Conservation (phyloP, 805 yeast species). For the Torulaspora gathmanii region DNA sequence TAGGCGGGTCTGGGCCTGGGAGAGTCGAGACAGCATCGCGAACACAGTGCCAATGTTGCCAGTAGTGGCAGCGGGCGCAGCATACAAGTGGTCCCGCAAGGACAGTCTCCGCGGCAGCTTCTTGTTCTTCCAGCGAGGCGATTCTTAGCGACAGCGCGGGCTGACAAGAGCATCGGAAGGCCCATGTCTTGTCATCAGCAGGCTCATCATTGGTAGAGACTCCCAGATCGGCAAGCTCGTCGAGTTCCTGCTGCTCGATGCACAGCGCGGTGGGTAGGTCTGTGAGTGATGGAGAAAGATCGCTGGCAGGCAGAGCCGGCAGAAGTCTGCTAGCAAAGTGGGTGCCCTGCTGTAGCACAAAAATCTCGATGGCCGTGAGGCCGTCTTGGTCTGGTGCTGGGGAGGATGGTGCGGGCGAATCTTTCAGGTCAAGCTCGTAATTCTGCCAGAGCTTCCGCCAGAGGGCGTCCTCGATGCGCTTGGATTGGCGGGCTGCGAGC, state of each 20-base stretch:
- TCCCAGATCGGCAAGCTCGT: constrained; percentile 19
- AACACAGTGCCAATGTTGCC: constrained; percentile 35
- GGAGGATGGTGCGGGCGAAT: background rate
- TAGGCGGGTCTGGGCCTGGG: constrained; percentile 20
- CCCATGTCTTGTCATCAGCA: constrained; percentile 30
- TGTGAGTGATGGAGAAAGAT: background rate
- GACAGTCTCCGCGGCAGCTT: constrained; percentile 7
- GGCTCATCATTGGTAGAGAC: constrained; percentile 15
- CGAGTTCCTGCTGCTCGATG: constrained; percentile 27
- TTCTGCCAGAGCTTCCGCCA: constrained; percentile 32
- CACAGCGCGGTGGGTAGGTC: constrained; percentile 32
- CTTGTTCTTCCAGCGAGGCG: constrained; percentile 12
- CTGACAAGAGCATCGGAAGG: constrained; percentile 29
- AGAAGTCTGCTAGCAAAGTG: constrained; percentile 4
- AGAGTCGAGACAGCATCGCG: constrained; percentile 4
- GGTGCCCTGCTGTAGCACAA: constrained; percentile 9
- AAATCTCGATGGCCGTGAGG: constrained; percentile 8
- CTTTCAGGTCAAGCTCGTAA: constrained; percentile 29
- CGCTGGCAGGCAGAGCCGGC: background rate
- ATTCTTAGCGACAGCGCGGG: constrained; percentile 3
- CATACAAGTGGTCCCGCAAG: constrained; percentile 24
- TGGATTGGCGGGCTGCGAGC: constrained; percentile 21
- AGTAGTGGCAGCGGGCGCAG: constrained; percentile 33
- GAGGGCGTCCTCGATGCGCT: constrained; percentile 27
- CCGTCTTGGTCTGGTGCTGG: constrained; percentile 1